Base-by-base conservation (phyloP, 805 yeast species). In the Sugiyamaella smithiae region DNA sequence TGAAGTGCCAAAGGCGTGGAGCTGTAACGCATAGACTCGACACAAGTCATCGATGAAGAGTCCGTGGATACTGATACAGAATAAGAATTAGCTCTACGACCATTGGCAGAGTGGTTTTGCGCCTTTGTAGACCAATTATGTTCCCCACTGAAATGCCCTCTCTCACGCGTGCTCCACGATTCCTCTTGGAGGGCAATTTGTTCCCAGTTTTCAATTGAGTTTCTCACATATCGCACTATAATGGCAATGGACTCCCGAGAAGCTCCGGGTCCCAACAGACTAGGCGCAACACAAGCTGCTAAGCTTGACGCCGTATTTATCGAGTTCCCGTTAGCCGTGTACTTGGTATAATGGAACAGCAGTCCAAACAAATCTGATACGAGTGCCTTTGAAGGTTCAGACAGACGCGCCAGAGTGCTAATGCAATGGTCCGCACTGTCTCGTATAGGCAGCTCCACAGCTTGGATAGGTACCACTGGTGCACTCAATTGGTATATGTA, bases 171-270 rank as follows among this genome's bases (percentile, higher is more conserved):
- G n/a, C n/a, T n/a, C 38, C 38, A 35, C 38, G 9, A 12, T 4
- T 12, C 16, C 20, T 35, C 20, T 16, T 35, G 38, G 19, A 12
- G 9, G 3, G 38, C 3, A 35, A 35, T 35, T 4, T 35, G 53
- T 1, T 58, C 62, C 82, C 85, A 84, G 55, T 71, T 61, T 28
- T 71, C 77, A 33, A 84, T 57, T 5, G 83, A 55, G 51, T 77
- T 80, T 47, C 73, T 75, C 17, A 81, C 65, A 49, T 76, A 79
- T 42, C 86, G 67, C 20, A 73, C 70, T 1, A 83, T 80, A 14
- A 83, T 71, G 5, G 76, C 69, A 5, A 74, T 54, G 40, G 72
- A 66, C 52, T 80, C 81, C 36, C 73, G 71, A 50, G 72, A 75
- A 3, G 74, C 59, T 28, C 66, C 67, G 55, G 77, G 77, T 38